These are phyloP conservation scores for Penicillium sp. DNA, from an alignment of 2,329 filamentous ascomycete species.

Conservation along the genomic window DNA sequence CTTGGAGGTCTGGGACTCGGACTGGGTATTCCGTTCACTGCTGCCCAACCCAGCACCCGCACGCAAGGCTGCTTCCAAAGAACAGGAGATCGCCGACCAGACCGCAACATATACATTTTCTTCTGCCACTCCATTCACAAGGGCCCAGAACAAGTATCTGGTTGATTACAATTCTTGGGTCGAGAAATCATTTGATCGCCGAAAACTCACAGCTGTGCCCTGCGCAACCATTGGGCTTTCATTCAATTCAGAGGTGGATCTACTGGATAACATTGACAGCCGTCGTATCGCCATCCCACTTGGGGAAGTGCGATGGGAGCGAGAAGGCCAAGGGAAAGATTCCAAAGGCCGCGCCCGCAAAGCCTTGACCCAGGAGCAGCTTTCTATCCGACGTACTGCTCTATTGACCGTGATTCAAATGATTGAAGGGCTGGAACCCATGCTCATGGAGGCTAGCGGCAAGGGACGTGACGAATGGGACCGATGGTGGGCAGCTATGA, in stretches of 20 bases:
- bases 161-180: slow-evolving; percentile 85
- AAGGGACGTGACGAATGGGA: slow-evolving; percentile 95
- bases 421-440: slow-evolving; percentile 82
- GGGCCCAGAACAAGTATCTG: slow-evolving; percentile 79
- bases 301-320: slow-evolving; percentile 84
- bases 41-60: slow-evolving; percentile 73
- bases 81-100: slow-evolving; percentile 66
- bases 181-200: slow-evolving; percentile 71
- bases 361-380: slow-evolving; percentile 68
- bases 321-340: slow-evolving; percentile 58
- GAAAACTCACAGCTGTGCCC: slow-evolving; percentile 73
- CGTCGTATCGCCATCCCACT: slow-evolving; percentile 85
- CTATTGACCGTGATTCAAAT: slow-evolving; percentile 79
- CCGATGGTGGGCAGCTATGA: slow-evolving; percentile 85
- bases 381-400: slow-evolving; percentile 77
- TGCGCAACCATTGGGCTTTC: slow-evolving; percentile 77
- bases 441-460: slow-evolving; percentile 78
- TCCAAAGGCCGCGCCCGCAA: slow-evolving; percentile 43
- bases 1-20: slow-evolving; percentile 87
- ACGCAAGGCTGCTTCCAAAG: slow-evolving; percentile 61
- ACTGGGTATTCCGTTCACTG: slow-evolving; percentile 81
- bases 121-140: slow-evolving; percentile 78
- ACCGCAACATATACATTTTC: slow-evolving; percentile 84
- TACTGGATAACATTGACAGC: slow-evolving; percentile 69
- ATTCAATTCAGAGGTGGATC: slow-evolving; percentile 78